phyloP scores from a whole-genome alignment of 371 early-diverging fungal species.

The Parasitella parasitica region DNA sequence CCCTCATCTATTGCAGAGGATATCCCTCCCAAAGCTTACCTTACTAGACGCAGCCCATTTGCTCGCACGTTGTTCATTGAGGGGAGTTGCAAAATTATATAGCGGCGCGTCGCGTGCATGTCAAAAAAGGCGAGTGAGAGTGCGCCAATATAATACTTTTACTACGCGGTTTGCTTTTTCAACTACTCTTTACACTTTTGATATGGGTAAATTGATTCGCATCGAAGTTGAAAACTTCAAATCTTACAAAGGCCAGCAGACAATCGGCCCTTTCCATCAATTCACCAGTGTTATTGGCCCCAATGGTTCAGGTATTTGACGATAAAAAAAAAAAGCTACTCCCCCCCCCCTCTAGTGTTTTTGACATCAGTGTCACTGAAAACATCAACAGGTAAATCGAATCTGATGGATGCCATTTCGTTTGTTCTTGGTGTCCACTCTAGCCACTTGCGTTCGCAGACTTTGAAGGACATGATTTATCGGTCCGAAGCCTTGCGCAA shows the following conservation, averaged over 20 bases:
- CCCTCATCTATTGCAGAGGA: no score
- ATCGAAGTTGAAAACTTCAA: slow-evolving; percentile 99
- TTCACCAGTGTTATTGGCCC: slow-evolving; percentile 99
- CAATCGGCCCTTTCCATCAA: slow-evolving; percentile 94
- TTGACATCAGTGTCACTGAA: no score
- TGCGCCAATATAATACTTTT: no score
- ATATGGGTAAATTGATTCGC: slow-evolving; percentile 81
- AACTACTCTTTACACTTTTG: slow-evolving; percentile 1
- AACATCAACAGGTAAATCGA: slow-evolving; percentile 89
- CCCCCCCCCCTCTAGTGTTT: no score
- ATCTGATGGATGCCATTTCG: slow-evolving; percentile 98
- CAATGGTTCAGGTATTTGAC: slow-evolving; percentile 98
- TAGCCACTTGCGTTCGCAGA: slow-evolving; percentile 83
- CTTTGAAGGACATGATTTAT: slow-evolving; percentile 91
- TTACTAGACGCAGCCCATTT: no score
- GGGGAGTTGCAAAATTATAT: no score
- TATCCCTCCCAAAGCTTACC: no score
- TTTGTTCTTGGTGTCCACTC: slow-evolving; percentile 97
- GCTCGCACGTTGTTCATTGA: no score
- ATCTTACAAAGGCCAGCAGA: slow-evolving; percentile 92
- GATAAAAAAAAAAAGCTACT: no score
- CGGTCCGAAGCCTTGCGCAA: slow-evolving; percentile 57
- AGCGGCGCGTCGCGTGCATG: not conserved
- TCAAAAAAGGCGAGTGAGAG: not conserved
- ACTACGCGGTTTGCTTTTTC: slow-evolving; percentile 11